These are phyloP conservation scores for Tympanopsis confertula DNA, from an alignment of 2,329 filamentous ascomycete species.

Conservation along the genomic window DNA sequence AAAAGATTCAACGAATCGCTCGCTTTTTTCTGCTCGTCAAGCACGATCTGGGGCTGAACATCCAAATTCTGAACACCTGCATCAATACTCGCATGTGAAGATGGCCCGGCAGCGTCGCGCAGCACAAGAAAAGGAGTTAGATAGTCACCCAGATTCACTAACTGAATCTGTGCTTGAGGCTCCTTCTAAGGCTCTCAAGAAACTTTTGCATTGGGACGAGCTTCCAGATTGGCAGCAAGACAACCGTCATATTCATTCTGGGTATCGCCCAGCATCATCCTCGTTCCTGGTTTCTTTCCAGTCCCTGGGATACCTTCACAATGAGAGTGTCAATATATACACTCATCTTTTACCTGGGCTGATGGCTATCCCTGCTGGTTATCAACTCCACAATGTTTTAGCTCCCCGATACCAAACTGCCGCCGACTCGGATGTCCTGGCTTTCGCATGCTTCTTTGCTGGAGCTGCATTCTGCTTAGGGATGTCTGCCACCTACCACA, in stretches of 20 bases:
- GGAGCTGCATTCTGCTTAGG: constrained; percentile 38
- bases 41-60: no score
- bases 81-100: no score
- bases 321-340: constrained; percentile 45
- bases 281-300: constrained; percentile 42
- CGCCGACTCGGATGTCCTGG: constrained; percentile 33
- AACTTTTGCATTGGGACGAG: constrained; percentile 4
- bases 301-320: constrained; percentile 52
- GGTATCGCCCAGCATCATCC: constrained; percentile 50
- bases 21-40: no score
- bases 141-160: background rate
- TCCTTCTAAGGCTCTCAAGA: background rate
- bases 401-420: constrained; percentile 32
- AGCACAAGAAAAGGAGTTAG: no score
- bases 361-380: constrained; percentile 16
- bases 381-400: constrained; percentile 26
- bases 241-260: constrained; percentile 54
- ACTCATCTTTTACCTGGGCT: constrained; percentile 48
- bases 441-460: constrained; percentile 42
- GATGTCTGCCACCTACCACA: constrained; percentile 50
- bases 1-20: no score
- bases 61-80: no score
- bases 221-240: constrained; percentile 27
- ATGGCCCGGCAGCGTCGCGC: no score
- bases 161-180: background rate